Conservation (phyloP, 2,329 filamentous ascomycete species). For the Beauveria bassiana region DNA sequence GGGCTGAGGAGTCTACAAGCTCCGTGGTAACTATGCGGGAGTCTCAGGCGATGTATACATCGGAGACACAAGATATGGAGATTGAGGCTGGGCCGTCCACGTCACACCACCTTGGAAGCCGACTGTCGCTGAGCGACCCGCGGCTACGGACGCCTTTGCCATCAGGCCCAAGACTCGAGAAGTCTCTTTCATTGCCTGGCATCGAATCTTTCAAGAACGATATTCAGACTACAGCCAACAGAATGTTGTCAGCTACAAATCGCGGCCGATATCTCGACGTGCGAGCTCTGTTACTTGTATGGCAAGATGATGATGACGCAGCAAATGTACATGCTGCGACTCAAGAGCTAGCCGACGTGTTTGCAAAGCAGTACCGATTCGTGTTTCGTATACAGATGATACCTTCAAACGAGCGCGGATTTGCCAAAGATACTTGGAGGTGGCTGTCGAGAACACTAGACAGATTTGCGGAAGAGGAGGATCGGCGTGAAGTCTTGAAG, state of each 20-base stretch:
- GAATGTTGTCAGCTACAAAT: conserved; percentile 40
- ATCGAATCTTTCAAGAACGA: conserved; percentile 45
- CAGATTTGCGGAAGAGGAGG: conserved; percentile 44
- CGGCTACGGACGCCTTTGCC: conserved; percentile 50
- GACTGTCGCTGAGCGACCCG: conserved; percentile 36
- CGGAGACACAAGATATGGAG: conserved; percentile 48
- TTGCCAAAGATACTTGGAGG: conserved; percentile 40
- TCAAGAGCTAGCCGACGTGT: conserved; percentile 41
- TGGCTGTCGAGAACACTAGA: conserved; percentile 46
- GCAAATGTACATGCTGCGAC: conserved; percentile 32
- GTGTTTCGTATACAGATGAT: conserved; percentile 40
- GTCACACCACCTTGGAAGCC: conserved; percentile 29
- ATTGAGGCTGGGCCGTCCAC: conserved; percentile 33
- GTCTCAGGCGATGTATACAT: conserved; percentile 31
- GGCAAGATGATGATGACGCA: conserved; percentile 46
- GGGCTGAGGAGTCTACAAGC: conserved; percentile 38
- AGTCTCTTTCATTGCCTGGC: conserved; percentile 39
- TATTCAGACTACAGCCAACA: conserved; percentile 42
- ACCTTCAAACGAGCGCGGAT: conserved; percentile 35
- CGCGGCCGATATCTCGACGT: conserved; percentile 47
- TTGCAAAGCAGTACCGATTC: conserved; percentile 47
- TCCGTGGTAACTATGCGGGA: conserved; percentile 33
- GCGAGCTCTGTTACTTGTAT: conserved; percentile 45
- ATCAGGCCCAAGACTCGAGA: conserved; percentile 47
- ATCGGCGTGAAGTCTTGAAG: conserved; percentile 49